Evolutionary conservation across 2,329 filamentous ascomycete genomes (phyloP).

Genomic region (Alternaria consortialis): DNA sequence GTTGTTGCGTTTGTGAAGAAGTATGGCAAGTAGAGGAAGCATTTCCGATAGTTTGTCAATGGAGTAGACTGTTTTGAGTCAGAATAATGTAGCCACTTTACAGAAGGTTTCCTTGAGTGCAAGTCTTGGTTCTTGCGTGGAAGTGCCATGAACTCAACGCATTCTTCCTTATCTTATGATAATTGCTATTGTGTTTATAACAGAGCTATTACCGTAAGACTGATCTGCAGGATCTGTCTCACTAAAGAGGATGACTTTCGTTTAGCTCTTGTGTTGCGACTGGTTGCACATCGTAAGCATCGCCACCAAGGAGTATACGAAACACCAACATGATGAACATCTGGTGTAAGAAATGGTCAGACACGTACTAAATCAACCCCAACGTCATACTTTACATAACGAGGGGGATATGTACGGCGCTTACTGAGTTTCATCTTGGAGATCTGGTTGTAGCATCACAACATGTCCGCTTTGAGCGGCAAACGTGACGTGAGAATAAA

Average conservation of each 20-base stretch:
- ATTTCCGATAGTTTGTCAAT: neutral
- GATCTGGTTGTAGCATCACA: neutral
- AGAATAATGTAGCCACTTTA: neutral
- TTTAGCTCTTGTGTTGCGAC: no score
- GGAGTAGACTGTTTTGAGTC: neutral
- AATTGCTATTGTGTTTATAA: no score
- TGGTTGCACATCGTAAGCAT: no score
- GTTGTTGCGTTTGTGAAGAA: conserved; percentile 45
- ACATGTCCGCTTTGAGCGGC: neutral
- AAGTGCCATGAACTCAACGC: no score
- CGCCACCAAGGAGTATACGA: no score
- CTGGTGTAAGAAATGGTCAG: neutral
- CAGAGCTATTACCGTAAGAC: no score
- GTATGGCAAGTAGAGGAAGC: conserved; percentile 14
- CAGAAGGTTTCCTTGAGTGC: neutral
- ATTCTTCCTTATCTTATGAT: no score
- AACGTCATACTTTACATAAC: neutral
- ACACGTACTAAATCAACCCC: neutral
- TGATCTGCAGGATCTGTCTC: no score
- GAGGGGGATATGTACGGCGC: neutral
- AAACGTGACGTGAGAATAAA: neutral
- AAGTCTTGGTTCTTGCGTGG: no score
- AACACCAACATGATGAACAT: no score
- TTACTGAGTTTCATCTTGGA: neutral
- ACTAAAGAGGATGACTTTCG: no score